phyloP scores from a whole-genome alignment of 257 asterid species.

The Plantago elongata region DNA sequence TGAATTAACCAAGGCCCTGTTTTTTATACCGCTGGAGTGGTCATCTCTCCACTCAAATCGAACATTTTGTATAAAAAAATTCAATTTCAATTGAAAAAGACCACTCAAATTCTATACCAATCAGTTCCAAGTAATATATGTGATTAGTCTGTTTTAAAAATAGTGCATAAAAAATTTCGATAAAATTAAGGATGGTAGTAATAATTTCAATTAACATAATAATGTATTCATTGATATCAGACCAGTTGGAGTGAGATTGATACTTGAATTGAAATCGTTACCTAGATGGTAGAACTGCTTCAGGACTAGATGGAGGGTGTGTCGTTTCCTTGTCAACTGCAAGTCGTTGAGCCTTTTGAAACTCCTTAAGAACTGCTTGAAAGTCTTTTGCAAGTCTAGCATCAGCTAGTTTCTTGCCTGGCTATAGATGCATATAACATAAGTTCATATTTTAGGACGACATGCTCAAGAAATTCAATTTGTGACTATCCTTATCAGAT shows the following conservation, averaged over 20 bases:
- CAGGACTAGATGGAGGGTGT: conserved; percentile 58
- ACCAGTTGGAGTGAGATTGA: too few relatives aligned
- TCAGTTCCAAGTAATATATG: not conserved
- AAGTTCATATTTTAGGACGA: not conserved
- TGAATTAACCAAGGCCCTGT: too few relatives aligned
- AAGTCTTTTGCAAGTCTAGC: conserved; percentile 96
- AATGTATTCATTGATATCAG: conserved; percentile 16
- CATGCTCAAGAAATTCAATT: not conserved
- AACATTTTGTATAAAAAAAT: too few relatives aligned
- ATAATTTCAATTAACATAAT: not conserved
- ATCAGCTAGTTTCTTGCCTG: conserved; percentile 85
- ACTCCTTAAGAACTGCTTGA: conserved; percentile 86
- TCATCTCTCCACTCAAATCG: too few relatives aligned
- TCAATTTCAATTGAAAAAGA: too few relatives aligned
- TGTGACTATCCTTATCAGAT: too few relatives aligned
- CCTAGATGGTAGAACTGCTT: conserved; percentile 58
- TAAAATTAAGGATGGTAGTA: conserved; percentile 1
- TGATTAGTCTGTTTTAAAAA: not conserved
- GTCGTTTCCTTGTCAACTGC: conserved; percentile 80
- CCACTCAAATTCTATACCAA: too few relatives aligned
- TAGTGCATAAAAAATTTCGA: not conserved
- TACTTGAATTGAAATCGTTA: conserved; percentile 25
- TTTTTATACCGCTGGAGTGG: too few relatives aligned
- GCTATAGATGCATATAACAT: conserved; percentile 33
- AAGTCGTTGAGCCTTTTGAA: conserved; percentile 73